A percentile compares a stretch with the other conserved stretches of the same genome.
Conservation (phyloP, 169 alveolate genomes). For the Cryptosporidium bovis region DNA sequence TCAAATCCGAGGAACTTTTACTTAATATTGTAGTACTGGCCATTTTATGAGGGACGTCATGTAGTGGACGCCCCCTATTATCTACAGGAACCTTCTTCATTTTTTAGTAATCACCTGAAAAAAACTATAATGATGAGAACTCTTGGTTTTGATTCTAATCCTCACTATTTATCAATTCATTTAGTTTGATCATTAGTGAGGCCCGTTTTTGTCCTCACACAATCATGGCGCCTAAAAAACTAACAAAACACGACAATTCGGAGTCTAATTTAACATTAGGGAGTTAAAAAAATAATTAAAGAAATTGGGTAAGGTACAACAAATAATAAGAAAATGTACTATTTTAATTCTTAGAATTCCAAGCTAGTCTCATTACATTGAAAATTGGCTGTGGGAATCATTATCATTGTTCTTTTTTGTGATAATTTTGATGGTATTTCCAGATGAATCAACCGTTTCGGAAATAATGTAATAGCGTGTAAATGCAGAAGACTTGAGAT, state of each 20-base stretch:
- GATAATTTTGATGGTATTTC: constrained; percentile 52
- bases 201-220: constrained; percentile 68
- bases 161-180: not conserved
- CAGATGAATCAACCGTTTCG: constrained; percentile 29
- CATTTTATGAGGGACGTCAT: constrained; percentile 72
- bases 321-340: not conserved
- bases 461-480: constrained; percentile 18
- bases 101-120: not conserved
- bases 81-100: not conserved
- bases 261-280: not conserved
- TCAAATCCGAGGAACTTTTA: constrained; percentile 78
- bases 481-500: constrained; percentile 64
- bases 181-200: not conserved
- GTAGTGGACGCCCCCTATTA: constrained; percentile 68
- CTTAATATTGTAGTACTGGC: constrained; percentile 71
- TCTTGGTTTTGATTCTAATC: not conserved
- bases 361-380: constrained; percentile 25
- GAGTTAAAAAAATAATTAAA: not conserved
- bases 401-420: constrained; percentile 34
- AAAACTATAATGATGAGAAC: not conserved
- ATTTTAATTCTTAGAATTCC: not conserved
- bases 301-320: not conserved
- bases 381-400: constrained; percentile 69
- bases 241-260: not conserved
- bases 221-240: constrained; percentile 39